These are phyloP conservation scores for Stagonosporopsis rhizophila DNA, from an alignment of 2,329 filamentous ascomycete genomes.

Conservation along the genomic window DNA sequence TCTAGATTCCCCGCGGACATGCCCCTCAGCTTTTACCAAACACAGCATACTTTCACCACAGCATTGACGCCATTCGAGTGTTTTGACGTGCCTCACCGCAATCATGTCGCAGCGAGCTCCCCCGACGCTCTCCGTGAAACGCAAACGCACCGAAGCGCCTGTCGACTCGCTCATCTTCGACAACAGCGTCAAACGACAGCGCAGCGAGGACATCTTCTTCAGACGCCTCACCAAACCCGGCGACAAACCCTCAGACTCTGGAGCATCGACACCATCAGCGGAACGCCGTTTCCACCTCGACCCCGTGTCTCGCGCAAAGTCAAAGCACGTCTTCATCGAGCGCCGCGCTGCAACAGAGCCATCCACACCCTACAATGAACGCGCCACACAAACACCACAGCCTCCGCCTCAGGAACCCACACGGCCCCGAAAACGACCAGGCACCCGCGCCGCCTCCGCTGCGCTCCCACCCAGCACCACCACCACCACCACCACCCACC, in stretches of 20 bases:
- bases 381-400: conserved; percentile 14
- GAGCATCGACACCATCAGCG: conserved; percentile 27
- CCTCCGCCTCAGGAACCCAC: conserved; percentile 16
- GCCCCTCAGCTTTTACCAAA: conserved; percentile 10
- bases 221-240: conserved; percentile 37
- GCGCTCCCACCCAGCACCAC: conserved; percentile 11
- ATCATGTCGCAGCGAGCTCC: conserved; percentile 29
- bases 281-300: conserved; percentile 38
- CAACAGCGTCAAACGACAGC: conserved; percentile 30
- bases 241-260: conserved; percentile 15
- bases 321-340: conserved; percentile 34
- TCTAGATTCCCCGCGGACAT: conserved; percentile 19
- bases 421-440: conserved; percentile 39
- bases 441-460: conserved; percentile 31
- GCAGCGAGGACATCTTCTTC: conserved; percentile 28
- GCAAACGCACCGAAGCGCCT: conserved; percentile 63
- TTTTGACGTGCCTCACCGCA: background rate
- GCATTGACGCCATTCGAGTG: background rate
- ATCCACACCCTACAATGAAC: background rate
- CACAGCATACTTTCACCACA: background rate
- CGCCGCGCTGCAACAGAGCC: conserved; percentile 17
- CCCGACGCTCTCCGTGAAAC: conserved; percentile 55
- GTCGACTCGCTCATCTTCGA: conserved; percentile 58
- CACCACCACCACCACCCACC: conserved; percentile 9
- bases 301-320: conserved; percentile 21